Conservation (phyloP, 2,329 filamentous ascomycete species). For the Coniosporium tulheliwenetii region DNA sequence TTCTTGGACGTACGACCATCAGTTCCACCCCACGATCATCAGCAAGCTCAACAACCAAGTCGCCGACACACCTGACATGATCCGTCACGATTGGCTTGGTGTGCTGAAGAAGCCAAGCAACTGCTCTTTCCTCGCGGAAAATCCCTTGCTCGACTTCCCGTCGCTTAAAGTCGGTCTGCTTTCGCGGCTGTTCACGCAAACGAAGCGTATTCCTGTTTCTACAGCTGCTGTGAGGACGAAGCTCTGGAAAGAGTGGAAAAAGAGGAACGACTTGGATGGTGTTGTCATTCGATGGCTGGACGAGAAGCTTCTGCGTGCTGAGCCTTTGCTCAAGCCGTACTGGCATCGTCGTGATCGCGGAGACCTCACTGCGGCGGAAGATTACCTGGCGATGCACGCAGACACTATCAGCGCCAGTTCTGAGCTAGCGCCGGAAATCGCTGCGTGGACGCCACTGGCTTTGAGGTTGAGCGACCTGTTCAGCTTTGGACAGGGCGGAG, state of each 20-base stretch:
- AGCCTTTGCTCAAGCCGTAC: slow-evolving; percentile 18
- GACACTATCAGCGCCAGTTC: slow-evolving; percentile 36
- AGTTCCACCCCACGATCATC: slow-evolving; percentile 21
- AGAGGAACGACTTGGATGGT: slow-evolving; percentile 20
- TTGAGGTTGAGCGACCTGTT: slow-evolving; percentile 35
- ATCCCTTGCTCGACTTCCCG: slow-evolving; percentile 28
- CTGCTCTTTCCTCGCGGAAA: slow-evolving; percentile 28
- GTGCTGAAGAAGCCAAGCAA: slow-evolving; percentile 22
- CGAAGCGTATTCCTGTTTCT: slow-evolving; percentile 21
- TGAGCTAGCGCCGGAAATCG: slow-evolving; percentile 34
- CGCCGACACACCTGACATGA: slow-evolving; percentile 38
- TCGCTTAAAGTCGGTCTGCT: slow-evolving; percentile 16
- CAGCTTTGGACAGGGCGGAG: slow-evolving; percentile 37
- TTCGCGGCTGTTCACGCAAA: slow-evolving; percentile 8
- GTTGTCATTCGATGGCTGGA: slow-evolving; percentile 24
- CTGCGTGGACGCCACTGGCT: slow-evolving; percentile 35
- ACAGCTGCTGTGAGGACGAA: slow-evolving; percentile 21
- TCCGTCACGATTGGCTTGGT: slow-evolving; percentile 28
- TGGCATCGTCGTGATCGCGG: slow-evolving; percentile 22
- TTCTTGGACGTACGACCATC: slow-evolving; percentile 25
- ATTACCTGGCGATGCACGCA: slow-evolving; percentile 23
- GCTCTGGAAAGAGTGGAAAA: slow-evolving; percentile 25
- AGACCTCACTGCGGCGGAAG: slow-evolving; percentile 18
- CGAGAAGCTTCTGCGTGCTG: slow-evolving; percentile 20
- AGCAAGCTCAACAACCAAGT: slow-evolving; percentile 31